These are phyloP conservation scores for Roridomyces roridus DNA, from an alignment of 768 basidiomycete species.

Conservation along the genomic window DNA sequence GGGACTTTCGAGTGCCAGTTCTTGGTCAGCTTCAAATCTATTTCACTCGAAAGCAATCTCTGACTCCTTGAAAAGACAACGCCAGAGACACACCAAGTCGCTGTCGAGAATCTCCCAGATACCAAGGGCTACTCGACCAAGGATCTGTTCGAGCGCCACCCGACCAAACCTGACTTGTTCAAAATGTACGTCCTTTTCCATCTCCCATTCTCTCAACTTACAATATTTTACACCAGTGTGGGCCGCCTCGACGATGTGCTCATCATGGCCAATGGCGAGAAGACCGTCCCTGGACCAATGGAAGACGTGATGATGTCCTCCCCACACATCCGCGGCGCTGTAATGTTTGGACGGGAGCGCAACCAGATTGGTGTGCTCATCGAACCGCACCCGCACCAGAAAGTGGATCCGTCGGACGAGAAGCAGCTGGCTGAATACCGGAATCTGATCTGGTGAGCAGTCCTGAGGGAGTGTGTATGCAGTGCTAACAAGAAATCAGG, in stretches of 20 bases:
- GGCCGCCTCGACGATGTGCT: conserved; percentile 35
- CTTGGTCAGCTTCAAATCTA: conserved; percentile 37
- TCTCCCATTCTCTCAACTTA: background rate
- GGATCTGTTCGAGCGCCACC: conserved; percentile 36
- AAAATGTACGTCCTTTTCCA: conserved; percentile 26
- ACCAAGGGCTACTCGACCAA: conserved; percentile 32
- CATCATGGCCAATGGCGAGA: conserved; percentile 31
- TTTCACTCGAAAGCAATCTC: background rate
- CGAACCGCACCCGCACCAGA: conserved; percentile 17
- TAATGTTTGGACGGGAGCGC: too few species aligned
- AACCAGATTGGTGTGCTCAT: too few species aligned
- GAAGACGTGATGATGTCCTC: conserved; percentile 20
- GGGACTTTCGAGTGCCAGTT: conserved; percentile 44
- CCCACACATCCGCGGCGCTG: conserved; percentile 15
- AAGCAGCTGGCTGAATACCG: too few species aligned
- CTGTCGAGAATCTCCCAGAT: conserved; percentile 37
- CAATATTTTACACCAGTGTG: conserved; percentile 21
- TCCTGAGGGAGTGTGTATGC: too few species aligned
- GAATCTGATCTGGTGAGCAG: too few species aligned
- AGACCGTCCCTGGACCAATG: conserved; percentile 31
- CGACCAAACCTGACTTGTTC: conserved; percentile 33
- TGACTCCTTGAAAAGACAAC: conserved; percentile 30
- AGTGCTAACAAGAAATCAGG: too few species aligned
- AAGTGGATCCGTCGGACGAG: background rate
- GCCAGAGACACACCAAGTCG: conserved; percentile 32